Conservation (phyloP, 2,329 filamentous ascomycete genomes). For the Capronia americana region DNA sequence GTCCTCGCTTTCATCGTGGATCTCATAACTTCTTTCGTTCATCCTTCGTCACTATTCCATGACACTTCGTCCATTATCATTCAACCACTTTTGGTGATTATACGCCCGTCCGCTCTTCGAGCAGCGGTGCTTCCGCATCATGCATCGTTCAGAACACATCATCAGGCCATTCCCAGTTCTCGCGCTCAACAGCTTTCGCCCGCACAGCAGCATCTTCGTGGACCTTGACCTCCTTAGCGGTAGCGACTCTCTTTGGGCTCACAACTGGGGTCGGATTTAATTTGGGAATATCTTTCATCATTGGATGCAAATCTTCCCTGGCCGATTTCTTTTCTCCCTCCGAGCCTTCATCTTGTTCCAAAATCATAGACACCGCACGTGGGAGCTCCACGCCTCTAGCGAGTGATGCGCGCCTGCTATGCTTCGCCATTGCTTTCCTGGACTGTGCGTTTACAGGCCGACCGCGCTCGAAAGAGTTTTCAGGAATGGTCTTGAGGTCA, state of each 20-base stretch:
- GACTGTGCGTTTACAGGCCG: constrained; percentile 3
- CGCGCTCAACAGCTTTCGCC: constrained; percentile 20
- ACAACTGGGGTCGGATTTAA: background rate
- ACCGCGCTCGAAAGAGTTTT: background rate
- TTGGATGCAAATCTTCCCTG: constrained; percentile 17
- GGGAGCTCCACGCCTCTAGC: constrained; percentile 23
- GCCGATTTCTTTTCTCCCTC: constrained; percentile 13
- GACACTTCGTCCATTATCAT: background rate
- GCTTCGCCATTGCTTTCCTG: constrained; percentile 8
- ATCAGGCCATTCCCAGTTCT: constrained; percentile 40
- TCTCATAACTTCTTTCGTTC: constrained; percentile 1
- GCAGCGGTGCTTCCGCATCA: background rate
- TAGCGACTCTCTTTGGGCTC: constrained; percentile 1
- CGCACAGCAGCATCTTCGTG: constrained; percentile 22
- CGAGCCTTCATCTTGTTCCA: constrained; percentile 37
- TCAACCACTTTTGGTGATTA: background rate
- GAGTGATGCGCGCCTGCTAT: constrained; percentile 9
- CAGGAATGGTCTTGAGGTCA: constrained; percentile 22
- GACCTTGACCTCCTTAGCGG: constrained; percentile 18
- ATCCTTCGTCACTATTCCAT: background rate
- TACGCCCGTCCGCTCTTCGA: background rate
- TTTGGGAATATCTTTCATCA: constrained; percentile 2
- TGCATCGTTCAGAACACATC: constrained; percentile 37
- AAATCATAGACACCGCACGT: constrained; percentile 35
- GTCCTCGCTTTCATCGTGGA: background rate